phyloP scores from a whole-genome alignment of 148 eudicot species.

The Vaccinium corymbosum region DNA sequence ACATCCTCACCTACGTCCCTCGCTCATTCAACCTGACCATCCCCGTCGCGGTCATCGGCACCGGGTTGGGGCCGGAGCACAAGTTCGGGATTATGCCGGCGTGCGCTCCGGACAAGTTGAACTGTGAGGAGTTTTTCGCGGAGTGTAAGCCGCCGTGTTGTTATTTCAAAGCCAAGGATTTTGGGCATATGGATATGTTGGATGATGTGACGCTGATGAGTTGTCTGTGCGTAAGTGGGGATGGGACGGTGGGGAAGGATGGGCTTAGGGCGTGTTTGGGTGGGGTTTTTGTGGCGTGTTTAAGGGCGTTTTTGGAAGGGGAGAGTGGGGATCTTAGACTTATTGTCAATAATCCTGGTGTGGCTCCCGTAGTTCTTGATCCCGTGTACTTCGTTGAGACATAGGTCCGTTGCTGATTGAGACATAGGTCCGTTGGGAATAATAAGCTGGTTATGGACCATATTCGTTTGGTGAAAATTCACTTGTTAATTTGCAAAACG shows the following conservation, averaged over 20 bases:
- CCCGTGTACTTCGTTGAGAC: not conserved
- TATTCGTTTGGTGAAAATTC: not conserved
- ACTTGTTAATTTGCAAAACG: too few species aligned
- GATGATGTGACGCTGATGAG: constrained; percentile 18
- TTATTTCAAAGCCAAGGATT: constrained; percentile 35
- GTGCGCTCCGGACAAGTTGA: constrained; percentile 26
- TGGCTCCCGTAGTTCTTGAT: constrained; percentile 5
- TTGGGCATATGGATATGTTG: constrained; percentile 30
- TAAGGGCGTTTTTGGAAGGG: not conserved
- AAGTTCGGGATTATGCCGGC: constrained; percentile 16
- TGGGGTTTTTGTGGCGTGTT: constrained; percentile 31
- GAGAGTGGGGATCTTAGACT: not conserved
- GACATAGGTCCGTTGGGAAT: not conserved
- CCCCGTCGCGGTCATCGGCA: constrained; percentile 32
- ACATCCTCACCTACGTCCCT: constrained; percentile 30
- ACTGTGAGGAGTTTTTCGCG: constrained; percentile 30
- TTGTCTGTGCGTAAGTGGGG: constrained; percentile 21
- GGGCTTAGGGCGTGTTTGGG: constrained; percentile 30
- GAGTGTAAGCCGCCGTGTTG: constrained; percentile 35
- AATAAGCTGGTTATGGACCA: not conserved
- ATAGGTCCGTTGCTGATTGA: not conserved
- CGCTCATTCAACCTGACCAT: constrained; percentile 18
- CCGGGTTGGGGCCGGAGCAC: constrained; percentile 25
- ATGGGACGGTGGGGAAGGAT: constrained; percentile 9
- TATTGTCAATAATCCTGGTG: constrained; percentile 2